Percentiles rank a stretch among this genome's conserved stretches.
These are phyloP conservation scores for Crithidia mellificae DNA, from an alignment of 208 protist species.

Conservation along the genomic window DNA sequence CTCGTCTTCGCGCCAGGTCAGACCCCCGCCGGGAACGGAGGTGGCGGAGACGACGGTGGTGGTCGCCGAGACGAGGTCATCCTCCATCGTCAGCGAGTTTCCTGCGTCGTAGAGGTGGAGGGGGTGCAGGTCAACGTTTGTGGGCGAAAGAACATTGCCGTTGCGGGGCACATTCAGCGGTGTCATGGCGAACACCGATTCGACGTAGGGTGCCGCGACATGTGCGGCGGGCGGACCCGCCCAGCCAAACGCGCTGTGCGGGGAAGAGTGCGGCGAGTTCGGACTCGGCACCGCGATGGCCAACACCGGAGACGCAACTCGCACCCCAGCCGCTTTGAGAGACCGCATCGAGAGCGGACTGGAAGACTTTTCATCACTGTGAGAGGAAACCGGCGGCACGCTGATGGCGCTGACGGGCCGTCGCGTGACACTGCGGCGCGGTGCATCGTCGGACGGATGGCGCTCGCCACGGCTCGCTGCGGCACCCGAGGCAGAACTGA, in stretches of 20 bases:
- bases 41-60: constrained; percentile 25
- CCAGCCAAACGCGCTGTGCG: background rate
- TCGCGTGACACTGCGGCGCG: constrained; percentile 6
- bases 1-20: constrained; percentile 25
- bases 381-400: background rate
- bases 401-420: background rate
- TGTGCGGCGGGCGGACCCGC: too few species aligned
- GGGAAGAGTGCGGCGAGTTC: background rate
- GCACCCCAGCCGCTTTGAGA: background rate
- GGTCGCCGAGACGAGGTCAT: constrained; percentile 17
- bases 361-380: background rate
- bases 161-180: background rate
- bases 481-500: constrained; percentile 4
- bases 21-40: constrained; percentile 5
- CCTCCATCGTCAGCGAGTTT: constrained; percentile 8
- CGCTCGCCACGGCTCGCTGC: background rate
- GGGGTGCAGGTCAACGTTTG: background rate
- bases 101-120: background rate
- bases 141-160: background rate
- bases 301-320: background rate
- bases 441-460: background rate
- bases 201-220: too few species aligned
- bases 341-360: background rate
- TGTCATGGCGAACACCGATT: background rate
- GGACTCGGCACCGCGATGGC: background rate